phyloP scores from a whole-genome alignment of 495 filamentous ascomycete species.

The Lasiosphaeria miniovina region DNA sequence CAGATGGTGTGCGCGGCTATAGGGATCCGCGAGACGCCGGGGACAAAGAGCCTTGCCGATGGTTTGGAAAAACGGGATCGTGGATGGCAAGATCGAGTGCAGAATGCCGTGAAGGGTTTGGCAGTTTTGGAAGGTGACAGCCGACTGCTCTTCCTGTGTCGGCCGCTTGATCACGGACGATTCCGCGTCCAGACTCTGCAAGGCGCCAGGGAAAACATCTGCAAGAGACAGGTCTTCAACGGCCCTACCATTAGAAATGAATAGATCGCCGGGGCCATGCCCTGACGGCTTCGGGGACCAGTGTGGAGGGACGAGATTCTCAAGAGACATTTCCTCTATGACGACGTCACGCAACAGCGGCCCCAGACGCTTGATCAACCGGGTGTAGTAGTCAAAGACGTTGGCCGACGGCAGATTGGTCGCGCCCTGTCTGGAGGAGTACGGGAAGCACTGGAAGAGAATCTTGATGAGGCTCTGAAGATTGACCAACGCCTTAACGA shows the following conservation, averaged over 20 bases:
- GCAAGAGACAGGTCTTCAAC: constrained; percentile 13
- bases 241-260: background rate
- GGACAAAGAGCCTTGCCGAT: constrained; percentile 76
- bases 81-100: constrained; percentile 65
- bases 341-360: constrained; percentile 72
- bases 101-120: constrained; percentile 72
- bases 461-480: constrained; percentile 70
- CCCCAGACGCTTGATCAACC: constrained; percentile 67
- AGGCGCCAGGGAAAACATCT: constrained; percentile 13
- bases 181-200: constrained; percentile 38
- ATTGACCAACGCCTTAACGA: constrained; percentile 72
- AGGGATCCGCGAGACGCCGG: constrained; percentile 63
- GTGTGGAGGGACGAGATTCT: constrained; percentile 39
- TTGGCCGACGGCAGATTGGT: constrained; percentile 66
- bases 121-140: constrained; percentile 68
- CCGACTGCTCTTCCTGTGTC: constrained; percentile 37
- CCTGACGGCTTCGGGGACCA: constrained; percentile 35
- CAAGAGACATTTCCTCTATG: constrained; percentile 75
- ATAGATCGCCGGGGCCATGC: background rate
- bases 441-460: constrained; percentile 69
- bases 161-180: constrained; percentile 18
- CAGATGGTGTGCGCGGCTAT: constrained; percentile 61
- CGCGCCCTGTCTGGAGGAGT: constrained; percentile 45
- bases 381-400: constrained; percentile 72
- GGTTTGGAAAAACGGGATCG: constrained; percentile 72